A percentile compares a stretch with the other conserved stretches of the same genome.
These are phyloP conservation scores for Ophiocordyceps unilateralis DNA, from an alignment of 2,329 filamentous ascomycete genomes.

Conservation along the genomic window DNA sequence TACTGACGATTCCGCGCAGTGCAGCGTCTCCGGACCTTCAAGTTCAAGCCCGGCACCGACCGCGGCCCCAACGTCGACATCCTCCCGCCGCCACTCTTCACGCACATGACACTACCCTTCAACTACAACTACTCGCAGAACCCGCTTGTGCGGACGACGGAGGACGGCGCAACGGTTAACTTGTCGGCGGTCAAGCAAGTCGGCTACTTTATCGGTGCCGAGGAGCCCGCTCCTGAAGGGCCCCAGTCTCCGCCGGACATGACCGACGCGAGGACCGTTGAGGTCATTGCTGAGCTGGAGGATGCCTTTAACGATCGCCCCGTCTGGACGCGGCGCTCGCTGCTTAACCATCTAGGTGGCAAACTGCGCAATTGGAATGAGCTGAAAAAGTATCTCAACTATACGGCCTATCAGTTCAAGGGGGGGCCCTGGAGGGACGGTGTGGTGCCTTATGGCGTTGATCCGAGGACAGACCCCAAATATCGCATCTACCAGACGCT, in stretches of 20 bases:
- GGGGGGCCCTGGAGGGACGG: conserved; percentile 85
- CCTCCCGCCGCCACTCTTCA: conserved; percentile 64
- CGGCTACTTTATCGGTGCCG: conserved; percentile 39
- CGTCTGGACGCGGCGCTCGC: conserved; percentile 70
- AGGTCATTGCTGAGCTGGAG: conserved; percentile 46
- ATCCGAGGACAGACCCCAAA: conserved; percentile 61
- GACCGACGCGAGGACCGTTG: conserved; percentile 42
- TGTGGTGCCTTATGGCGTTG: conserved; percentile 69
- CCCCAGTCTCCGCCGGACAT: conserved; percentile 43
- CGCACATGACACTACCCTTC: conserved; percentile 57
- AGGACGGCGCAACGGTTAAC: conserved; percentile 38
- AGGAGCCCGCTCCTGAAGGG: conserved; percentile 42
- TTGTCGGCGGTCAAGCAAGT: conserved; percentile 40
- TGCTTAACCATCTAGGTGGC: conserved; percentile 52
- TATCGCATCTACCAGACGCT: conserved; percentile 79
- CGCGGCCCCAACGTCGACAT: conserved; percentile 46
- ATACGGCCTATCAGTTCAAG: conserved; percentile 81
- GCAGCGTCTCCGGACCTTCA: conserved; percentile 40
- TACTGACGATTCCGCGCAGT: conserved; percentile 15
- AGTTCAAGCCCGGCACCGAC: conserved; percentile 45
- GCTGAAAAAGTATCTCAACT: conserved; percentile 62
- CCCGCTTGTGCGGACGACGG: conserved; percentile 49
- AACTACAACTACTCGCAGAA: conserved; percentile 77
- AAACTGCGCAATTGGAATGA: conserved; percentile 34
- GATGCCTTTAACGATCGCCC: conserved; percentile 56